Base-by-base conservation (phyloP, 768 basidiomycete species). In the Boletus rubescentipes region DNA sequence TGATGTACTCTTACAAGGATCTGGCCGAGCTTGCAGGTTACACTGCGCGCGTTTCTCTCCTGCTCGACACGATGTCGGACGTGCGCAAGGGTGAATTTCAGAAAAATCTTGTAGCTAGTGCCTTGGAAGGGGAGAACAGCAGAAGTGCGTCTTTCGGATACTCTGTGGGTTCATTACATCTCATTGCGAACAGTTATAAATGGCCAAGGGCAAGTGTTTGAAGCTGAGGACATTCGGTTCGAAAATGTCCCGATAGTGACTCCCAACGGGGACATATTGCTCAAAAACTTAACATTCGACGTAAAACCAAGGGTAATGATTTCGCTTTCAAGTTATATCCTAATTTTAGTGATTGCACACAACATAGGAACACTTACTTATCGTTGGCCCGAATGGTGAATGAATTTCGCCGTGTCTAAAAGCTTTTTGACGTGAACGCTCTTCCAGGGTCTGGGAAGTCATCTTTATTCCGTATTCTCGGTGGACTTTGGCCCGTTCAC, bases 1-100 rank as follows among this genome's bases (percentile, higher is more conserved):
- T 97, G 29, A 93, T 98, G 92, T 96, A 95, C 69, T 93, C 92
- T 4, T 98, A 97, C 76, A 98, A 97, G 71, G 95, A 98, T 67
- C 77, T 99, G 5, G 85, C 93, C 5, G 96, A 99, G 67, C 82
- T 99, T 32, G 93, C 96, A 4, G 96, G 96, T 11, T 98, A 97
- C 68, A 98, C 96, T 3, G 83, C 92, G 1, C 85, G 96, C 14
- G 96, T 99, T 1, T 86, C 89, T 31, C 82, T 86, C 40, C 79
- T 98, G 1, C 79, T 99, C 9, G 91, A 95, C 50, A 93, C 93
- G 1, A 96, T 98, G 84, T 78, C 84, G 20, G 93, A 95, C 53
- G 84, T 96, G 21, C 83, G 84, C 54, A 73, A 80, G 46, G 93
- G 93, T 29, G 88, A 86, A 63, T 97, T 91, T 55, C 83, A 95